These are phyloP conservation scores for Rhodosporidiobolus odoratus DNA, from an alignment of 768 basidiomycete genomes.

Conservation along the genomic window DNA sequence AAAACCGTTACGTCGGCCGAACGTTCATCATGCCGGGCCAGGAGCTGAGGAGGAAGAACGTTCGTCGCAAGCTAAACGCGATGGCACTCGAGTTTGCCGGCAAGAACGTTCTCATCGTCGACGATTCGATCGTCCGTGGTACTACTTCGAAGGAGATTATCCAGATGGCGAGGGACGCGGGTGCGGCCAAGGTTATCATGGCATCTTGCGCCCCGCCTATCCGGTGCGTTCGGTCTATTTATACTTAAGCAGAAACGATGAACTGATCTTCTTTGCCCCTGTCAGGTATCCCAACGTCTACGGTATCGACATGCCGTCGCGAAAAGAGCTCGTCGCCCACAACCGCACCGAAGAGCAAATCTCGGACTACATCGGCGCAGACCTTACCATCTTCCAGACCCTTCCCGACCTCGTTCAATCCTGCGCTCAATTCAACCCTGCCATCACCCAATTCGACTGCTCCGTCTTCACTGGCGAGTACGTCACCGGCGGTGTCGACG, in stretches of 20 bases:
- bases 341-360: constrained; percentile 66
- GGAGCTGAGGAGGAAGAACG: constrained; percentile 89
- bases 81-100: constrained; percentile 93
- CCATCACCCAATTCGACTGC: constrained; percentile 78
- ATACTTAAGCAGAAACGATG: not conserved
- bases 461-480: constrained; percentile 98
- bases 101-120: constrained; percentile 91
- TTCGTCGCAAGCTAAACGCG: constrained; percentile 88
- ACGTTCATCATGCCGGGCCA: constrained; percentile 99
- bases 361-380: constrained; percentile 78
- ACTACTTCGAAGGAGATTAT: constrained; percentile 98
- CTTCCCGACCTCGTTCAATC: constrained; percentile 78
- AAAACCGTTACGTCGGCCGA: constrained; percentile 95
- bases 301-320: constrained; percentile 98
- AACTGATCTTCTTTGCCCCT: not conserved
- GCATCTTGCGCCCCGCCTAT: constrained; percentile 97
- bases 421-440: constrained; percentile 70
- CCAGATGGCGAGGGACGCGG: constrained; percentile 98
- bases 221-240: constrained; percentile 53
- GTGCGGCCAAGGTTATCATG: constrained; percentile 89
- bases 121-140: constrained; percentile 97
- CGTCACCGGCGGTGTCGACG: constrained; percentile 85
- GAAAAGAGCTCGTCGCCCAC: constrained; percentile 85
- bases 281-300: constrained; percentile 84
- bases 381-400: constrained; percentile 92